phyloP scores from a whole-genome alignment of 768 basidiomycete genomes.

The Boletellus ananas region DNA sequence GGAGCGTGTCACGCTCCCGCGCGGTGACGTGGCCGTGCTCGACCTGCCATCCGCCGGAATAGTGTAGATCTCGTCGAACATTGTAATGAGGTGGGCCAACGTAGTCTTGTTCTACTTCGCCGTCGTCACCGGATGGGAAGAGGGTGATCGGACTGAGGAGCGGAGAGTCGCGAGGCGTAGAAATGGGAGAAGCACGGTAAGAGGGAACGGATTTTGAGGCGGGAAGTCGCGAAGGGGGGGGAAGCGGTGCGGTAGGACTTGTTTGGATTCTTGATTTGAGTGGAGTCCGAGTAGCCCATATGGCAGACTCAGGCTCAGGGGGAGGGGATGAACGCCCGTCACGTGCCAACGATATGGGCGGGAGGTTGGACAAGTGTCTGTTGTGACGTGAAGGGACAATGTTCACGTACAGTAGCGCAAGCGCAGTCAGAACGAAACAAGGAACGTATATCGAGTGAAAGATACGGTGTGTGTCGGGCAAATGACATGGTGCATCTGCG shows the following conservation, averaged over 20 bases:
- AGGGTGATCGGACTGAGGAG: slow-evolving; percentile 35
- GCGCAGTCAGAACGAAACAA: slow-evolving; percentile 49
- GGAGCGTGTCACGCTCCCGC: not conserved
- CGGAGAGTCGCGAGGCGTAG: slow-evolving; percentile 40
- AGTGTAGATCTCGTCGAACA: slow-evolving; percentile 35
- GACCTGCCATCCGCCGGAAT: slow-evolving; percentile 31
- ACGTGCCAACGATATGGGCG: slow-evolving; percentile 33
- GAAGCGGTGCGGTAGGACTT: slow-evolving; percentile 40
- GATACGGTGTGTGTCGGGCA: slow-evolving; percentile 69
- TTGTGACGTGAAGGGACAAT: slow-evolving; percentile 21
- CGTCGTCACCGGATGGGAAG: slow-evolving; percentile 42
- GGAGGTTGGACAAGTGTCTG: slow-evolving; percentile 21
- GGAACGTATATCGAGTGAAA: slow-evolving; percentile 65
- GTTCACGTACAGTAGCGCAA: slow-evolving; percentile 46
- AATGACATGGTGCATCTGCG: slow-evolving; percentile 65
- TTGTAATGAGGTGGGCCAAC: slow-evolving; percentile 51
- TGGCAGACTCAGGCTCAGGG: slow-evolving; percentile 35
- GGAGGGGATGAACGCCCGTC: slow-evolving; percentile 21
- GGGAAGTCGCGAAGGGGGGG: slow-evolving; percentile 40
- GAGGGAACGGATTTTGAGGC: slow-evolving; percentile 32
- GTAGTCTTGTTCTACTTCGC: slow-evolving; percentile 39
- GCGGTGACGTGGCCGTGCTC: slow-evolving; percentile 9
- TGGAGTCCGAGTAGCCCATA: slow-evolving; percentile 42
- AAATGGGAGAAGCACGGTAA: slow-evolving; percentile 36
- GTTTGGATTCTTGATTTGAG: slow-evolving; percentile 31